A percentile compares a stretch with the other conserved stretches of the same genome.
phyloP scores from a whole-genome alignment of 1,139 yeast species.

The Pichia sp. region DNA sequence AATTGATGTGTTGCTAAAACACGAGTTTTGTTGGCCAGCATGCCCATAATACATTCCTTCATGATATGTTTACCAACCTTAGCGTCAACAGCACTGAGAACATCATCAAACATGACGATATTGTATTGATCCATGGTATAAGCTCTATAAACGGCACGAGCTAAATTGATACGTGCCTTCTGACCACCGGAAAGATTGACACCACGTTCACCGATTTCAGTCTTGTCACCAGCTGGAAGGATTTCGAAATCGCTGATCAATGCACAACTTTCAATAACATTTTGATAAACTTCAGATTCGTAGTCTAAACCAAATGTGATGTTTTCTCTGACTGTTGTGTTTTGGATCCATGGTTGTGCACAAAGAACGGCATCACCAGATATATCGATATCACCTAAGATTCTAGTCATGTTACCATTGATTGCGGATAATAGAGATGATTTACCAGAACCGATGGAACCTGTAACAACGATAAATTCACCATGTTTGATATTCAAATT shows the following conservation, averaged over 20 bases:
- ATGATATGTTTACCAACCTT: conserved; percentile 84
- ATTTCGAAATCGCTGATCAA: conserved; percentile 65
- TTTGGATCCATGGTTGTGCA: conserved; percentile 78
- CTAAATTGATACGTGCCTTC: conserved; percentile 81
- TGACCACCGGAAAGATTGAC: conserved; percentile 93
- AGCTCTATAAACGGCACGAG: conserved; percentile 68
- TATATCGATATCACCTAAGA: conserved; percentile 46
- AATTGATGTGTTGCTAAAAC: conserved; percentile 86
- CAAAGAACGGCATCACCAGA: conserved; percentile 46
- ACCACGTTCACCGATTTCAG: conserved; percentile 94
- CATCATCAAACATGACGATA: conserved; percentile 77
- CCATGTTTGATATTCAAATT: conserved; percentile 47
- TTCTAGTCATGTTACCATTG: conserved; percentile 57
- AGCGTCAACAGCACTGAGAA: conserved; percentile 89
- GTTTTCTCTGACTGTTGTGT: conserved; percentile 74
- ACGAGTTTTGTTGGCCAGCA: conserved; percentile 60
- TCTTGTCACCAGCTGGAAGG: conserved; percentile 77
- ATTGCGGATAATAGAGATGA: conserved; percentile 61
- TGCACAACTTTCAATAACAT: conserved; percentile 63
- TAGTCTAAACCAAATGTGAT: conserved; percentile 66
- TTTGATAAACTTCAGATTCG: conserved; percentile 52
- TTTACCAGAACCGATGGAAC: conserved; percentile 72
- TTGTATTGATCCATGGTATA: conserved; percentile 49
- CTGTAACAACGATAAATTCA: conserved; percentile 68
- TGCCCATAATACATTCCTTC: conserved; percentile 63